Evolutionary conservation across 176 grass and related monocot species (phyloP), one percentile per base, ranked within the genome.

Genomic region (Tuctoria greenei): DNA sequence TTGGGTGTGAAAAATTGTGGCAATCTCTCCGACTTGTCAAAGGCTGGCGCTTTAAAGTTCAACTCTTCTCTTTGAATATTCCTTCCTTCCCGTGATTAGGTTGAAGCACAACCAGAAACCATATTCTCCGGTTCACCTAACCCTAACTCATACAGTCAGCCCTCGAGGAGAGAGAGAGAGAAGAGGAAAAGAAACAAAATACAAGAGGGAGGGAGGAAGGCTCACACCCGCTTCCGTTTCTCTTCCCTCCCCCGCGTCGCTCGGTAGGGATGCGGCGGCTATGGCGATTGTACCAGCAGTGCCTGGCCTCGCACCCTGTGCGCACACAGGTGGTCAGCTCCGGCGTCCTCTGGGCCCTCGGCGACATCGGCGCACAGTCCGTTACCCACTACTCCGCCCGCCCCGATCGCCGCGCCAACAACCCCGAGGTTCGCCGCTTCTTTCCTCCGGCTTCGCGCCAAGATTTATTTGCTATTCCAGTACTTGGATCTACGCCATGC

Each of bases 281-380:
- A 43, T 98, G 95, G 95, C 85, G 88, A 66, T 94, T 86, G 86
- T 98, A 98, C 86, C 89, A 90, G 69, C 82, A 87, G 58, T 98
- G 89, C 79, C 75, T 98, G 81, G 47, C 89, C 20, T 39, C 90
- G 43, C 82, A 98, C 57, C 95, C 95, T 35, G 87, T 94, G 86
- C 93, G 86, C 51, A 98, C 95, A 42, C 95, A 98, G 84, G 83
- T 94, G 52, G 83, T 87, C 43, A 98, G 91, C 84, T 94, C 95
- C 61, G 91, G 86, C 65, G 58, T 98, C 79, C 88, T 98, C 71
- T 98, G 89, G 91, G 91, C 79, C 63, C 69, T 95, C 41, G 95
- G 91, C 40, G 91, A 98, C 77, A 80, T 94, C 56, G 95, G 91
- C 72, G 95, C 95, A n/a, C 95, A 98, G 79, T 73, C 85, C 51